These are phyloP conservation scores for Globisporangium megalacanthum DNA, from an alignment of 352 stramenopile species.

Conservation along the genomic window DNA sequence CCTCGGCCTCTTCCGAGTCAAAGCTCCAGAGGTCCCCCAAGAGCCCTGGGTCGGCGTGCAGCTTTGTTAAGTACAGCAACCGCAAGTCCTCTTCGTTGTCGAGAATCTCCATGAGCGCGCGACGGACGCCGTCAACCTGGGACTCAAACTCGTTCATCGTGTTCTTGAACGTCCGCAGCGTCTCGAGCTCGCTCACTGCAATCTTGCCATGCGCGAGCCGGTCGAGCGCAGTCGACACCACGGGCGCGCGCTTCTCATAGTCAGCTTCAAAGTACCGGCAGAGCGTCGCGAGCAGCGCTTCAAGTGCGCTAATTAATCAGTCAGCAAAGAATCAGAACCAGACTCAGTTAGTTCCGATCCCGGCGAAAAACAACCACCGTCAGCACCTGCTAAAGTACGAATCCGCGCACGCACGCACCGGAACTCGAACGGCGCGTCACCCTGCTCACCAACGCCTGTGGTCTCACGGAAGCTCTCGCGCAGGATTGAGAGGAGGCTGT, in stretches of 20 bases:
- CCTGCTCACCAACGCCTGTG: conserved; percentile 6
- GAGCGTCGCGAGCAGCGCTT: conserved; percentile 27
- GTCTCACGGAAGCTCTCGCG: conserved; percentile 35
- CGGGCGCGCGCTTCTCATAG: conserved; percentile 1
- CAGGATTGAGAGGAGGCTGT: conserved; percentile 35
- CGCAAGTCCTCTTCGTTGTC: conserved; percentile 29
- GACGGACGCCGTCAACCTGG: conserved; percentile 54
- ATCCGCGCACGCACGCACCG: conserved; percentile 13
- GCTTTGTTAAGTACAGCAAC: conserved; percentile 40
- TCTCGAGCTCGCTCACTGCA: conserved; percentile 47
- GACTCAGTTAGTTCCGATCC: no score
- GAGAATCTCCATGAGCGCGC: conserved; percentile 55
- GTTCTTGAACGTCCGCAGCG: conserved; percentile 62
- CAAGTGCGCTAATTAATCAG: conserved; percentile 22
- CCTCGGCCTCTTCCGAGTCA: neutral
- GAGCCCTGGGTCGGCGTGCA: conserved; percentile 55
- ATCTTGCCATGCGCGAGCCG: conserved; percentile 42
- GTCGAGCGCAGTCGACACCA: conserved; percentile 26
- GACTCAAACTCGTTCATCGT: conserved; percentile 67
- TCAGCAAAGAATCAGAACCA: no score
- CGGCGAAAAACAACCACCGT: no score
- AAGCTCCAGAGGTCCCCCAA: conserved; percentile 24
- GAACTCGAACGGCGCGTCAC: conserved; percentile 32
- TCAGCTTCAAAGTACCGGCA: conserved; percentile 16
- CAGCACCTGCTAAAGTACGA: no score